Evolutionary conservation across 805 yeast species (phyloP), one percentile per base, ranked within the genome.

Genomic region (Ogataea ganodermae): DNA sequence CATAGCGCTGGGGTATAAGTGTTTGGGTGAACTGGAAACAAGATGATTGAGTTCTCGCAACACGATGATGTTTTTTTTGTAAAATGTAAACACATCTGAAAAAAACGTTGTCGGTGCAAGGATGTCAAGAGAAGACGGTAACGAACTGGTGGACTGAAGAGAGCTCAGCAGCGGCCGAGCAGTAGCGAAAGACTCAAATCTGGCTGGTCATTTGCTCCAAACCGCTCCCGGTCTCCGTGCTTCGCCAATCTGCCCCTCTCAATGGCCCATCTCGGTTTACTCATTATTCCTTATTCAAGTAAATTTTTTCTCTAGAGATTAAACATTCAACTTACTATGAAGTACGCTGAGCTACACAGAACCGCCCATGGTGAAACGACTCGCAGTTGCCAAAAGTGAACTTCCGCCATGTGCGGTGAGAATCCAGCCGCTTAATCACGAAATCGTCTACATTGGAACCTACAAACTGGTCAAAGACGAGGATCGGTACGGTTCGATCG

Each of bases 361-460:
- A 4, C 16, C n/a, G n/a, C 18, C 13, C 13, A 32, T 12, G 16
- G 45, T 49, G 5, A 27, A 56, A 35, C 51, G 74, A 45, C 24
- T 62, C 1, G 62, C 69, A 3, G 52, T 56, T 1, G 65, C 72
- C 3, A 68, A 66, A 20, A 72, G 92, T 0, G 65, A 69, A 1
- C 69, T 81, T 2, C 98, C 98, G 1, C 97, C 98, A 1, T 94
- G 98, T 63, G 84, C 88, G 36, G 65, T 92, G 3, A 73, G 84
- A 30, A 74, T 83, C 8, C 79, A 77, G 43, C 86, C 86, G 0
- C 49, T 59, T 0, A 79, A 81, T 35, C 57, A 66, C 3, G 57
- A 74, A 0, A 60, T 77, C 8, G 53, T 89, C 1, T 61, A 89
- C 9, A 64, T 89, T 1, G 98, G 97, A 0, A 90, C 97, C 0